A percentile compares a stretch with the other conserved stretches of the same genome.
These are phyloP conservation scores for Termitomyces sp. DNA, from an alignment of 768 basidiomycete genomes.

Conservation along the genomic window DNA sequence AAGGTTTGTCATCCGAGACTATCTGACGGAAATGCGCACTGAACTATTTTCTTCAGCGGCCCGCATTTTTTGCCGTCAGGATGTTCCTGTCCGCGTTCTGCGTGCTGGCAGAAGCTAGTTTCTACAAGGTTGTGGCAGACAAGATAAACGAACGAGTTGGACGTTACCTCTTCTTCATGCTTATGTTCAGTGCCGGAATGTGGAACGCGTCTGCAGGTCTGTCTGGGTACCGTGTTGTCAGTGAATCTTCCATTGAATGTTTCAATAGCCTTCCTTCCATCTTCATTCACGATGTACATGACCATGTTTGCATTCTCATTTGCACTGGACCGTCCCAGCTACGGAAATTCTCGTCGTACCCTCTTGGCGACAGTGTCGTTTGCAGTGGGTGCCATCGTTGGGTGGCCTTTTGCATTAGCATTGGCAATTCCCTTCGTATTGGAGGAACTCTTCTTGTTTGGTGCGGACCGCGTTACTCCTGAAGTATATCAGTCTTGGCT, in stretches of 20 bases:
- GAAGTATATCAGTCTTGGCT: constrained; percentile 51
- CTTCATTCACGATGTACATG: constrained; percentile 93
- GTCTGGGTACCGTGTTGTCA: constrained; percentile 18
- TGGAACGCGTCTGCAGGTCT: constrained; percentile 87
- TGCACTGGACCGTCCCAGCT: constrained; percentile 55
- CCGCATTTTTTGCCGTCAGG: constrained; percentile 86
- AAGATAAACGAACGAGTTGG: constrained; percentile 87
- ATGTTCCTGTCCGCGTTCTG: constrained; percentile 73
- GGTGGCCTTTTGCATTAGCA: constrained; percentile 95
- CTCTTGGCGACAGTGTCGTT: constrained; percentile 66
- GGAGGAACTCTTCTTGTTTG: constrained; percentile 82
- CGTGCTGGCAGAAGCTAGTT: constrained; percentile 71
- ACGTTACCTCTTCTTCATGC: constrained; percentile 88
- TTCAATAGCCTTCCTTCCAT: constrained; percentile 81
- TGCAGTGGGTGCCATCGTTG: constrained; percentile 81
- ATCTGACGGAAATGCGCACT: not conserved
- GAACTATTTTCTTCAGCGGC: constrained; percentile 50
- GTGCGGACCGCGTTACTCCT: constrained; percentile 59
- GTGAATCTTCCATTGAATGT: constrained; percentile 1
- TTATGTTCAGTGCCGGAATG: constrained; percentile 88
- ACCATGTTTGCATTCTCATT: constrained; percentile 76
- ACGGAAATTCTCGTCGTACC: constrained; percentile 51
- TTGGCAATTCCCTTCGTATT: constrained; percentile 85
- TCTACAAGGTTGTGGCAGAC: constrained; percentile 79
- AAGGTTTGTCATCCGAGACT: constrained; percentile 55